These are phyloP conservation scores for Camellia japonica DNA, from an alignment of 148 eudicot genomes.

Conservation along the genomic window DNA sequence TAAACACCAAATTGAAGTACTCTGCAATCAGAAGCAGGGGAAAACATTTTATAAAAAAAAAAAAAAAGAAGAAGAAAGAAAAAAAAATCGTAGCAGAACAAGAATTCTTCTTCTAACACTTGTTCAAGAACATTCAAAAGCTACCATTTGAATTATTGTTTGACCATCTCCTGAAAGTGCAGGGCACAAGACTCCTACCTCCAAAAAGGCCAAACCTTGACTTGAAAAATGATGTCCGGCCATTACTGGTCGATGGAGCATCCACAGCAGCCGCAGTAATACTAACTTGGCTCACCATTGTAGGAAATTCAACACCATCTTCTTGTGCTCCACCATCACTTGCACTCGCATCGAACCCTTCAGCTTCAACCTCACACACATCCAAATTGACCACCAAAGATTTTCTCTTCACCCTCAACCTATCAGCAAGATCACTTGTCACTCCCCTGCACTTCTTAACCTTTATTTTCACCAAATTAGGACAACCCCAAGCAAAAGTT, in stretches of 20 bases:
- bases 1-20: background rate
- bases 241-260: conserved; percentile 35
- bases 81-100: background rate
- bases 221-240: conserved; percentile 39
- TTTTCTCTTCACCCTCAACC: conserved; percentile 50
- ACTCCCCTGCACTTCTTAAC: conserved; percentile 81
- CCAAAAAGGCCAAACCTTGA: conserved; percentile 53
- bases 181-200: conserved; percentile 46
- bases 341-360: conserved; percentile 52
- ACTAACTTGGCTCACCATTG: conserved; percentile 22
- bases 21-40: conserved; percentile 4
- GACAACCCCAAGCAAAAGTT: conserved; percentile 68
- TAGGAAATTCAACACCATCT: conserved; percentile 43
- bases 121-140: conserved; percentile 24
- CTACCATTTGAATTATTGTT: conserved; percentile 31
- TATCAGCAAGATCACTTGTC: conserved; percentile 49
- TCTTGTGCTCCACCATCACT: conserved; percentile 66
- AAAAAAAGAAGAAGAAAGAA: too few relatives aligned
- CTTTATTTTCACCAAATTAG: conserved; percentile 75
- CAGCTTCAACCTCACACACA: conserved; percentile 52
- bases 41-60: background rate
- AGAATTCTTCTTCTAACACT: background rate
- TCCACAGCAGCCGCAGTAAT: conserved; percentile 8
- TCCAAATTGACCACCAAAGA: conserved; percentile 61
- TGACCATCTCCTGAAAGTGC: conserved; percentile 57